Conservation (phyloP, 75 land plant genomes). For the Gnetum montanum region DNA sequence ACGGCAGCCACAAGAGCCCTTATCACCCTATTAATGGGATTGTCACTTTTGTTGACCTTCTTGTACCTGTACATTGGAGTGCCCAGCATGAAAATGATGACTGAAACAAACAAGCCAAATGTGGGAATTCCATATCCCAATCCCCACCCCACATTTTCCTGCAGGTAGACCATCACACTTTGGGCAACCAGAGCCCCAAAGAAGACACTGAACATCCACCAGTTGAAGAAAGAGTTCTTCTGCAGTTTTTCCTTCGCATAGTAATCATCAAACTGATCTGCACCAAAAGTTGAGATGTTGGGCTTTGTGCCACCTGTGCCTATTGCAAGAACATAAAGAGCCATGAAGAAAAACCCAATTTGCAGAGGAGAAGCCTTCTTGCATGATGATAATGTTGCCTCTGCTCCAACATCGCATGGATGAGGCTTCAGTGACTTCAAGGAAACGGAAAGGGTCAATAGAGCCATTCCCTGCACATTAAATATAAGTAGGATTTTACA, state of each 20-base stretch:
- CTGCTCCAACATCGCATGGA: constrained; percentile 20
- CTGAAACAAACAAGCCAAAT: constrained; percentile 45
- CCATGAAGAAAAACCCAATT: constrained; percentile 18
- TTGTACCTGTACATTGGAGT: constrained; percentile 68
- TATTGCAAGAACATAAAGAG: constrained; percentile 19
- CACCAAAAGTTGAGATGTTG: constrained; percentile 33
- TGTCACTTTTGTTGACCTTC: constrained; percentile 36
- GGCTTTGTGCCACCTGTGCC: constrained; percentile 36
- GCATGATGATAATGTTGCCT: constrained; percentile 24
- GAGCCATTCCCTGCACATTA: constrained; percentile 63
- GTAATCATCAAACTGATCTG: constrained; percentile 35
- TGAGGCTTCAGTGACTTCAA: constrained; percentile 59
- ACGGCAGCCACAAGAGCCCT: constrained; percentile 38
- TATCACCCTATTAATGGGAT: constrained; percentile 39
- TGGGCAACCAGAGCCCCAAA: constrained; percentile 56
- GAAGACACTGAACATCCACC: constrained; percentile 89
- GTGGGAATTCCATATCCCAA: constrained; percentile 90
- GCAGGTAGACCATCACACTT: constrained; percentile 67
- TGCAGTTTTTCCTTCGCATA: constrained; percentile 16
- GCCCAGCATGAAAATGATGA: constrained; percentile 59
- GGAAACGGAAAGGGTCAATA: constrained; percentile 75
- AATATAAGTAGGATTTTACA: neutral
- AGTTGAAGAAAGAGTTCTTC: constrained; percentile 46
- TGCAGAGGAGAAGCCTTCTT: constrained; percentile 45
- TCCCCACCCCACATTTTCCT: constrained; percentile 77